Percentiles rank a stretch among this genome's conserved stretches.
These are phyloP conservation scores for Apiospora hydei DNA, from an alignment of 2,329 filamentous ascomycete genomes.

Conservation along the genomic window DNA sequence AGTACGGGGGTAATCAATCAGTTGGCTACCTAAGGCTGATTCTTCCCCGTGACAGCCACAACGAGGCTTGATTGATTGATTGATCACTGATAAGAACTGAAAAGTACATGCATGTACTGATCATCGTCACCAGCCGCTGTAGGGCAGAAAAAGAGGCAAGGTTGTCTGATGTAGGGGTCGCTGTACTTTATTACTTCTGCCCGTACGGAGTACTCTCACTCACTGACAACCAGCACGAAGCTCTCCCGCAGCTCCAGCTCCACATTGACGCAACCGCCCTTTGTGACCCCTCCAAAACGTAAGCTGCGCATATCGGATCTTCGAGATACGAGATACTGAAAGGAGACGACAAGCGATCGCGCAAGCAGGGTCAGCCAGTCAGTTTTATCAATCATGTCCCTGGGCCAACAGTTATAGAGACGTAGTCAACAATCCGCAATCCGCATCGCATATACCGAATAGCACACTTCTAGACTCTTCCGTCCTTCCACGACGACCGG, in stretches of 20 bases:
- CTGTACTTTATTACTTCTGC: not conserved
- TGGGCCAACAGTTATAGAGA: not conserved
- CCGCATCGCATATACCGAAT: not conserved
- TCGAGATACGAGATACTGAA: not conserved
- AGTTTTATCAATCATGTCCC: not conserved
- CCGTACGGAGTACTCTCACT: not conserved
- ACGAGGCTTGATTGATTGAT: not conserved
- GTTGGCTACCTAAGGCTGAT: not conserved
- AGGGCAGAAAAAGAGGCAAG: not conserved
- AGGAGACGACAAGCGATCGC: not conserved
- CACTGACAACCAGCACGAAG: not conserved
- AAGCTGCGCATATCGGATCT: slow-evolving; percentile 20
- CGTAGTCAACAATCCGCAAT: not conserved
- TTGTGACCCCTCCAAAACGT: slow-evolving; percentile 20
- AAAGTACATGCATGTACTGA: slow-evolving; percentile 12
- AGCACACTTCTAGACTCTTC: not conserved
- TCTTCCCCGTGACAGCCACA: slow-evolving; percentile 9
- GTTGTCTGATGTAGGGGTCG: not conserved
- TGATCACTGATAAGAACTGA: slow-evolving; percentile 4
- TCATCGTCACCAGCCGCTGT: not conserved
- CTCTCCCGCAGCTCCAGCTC: slow-evolving; percentile 3
- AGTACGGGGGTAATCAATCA: not conserved
- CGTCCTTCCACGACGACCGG: slow-evolving; percentile 15
- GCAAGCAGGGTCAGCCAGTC: not conserved
- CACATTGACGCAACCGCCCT: slow-evolving; percentile 16